A percentile compares a stretch with the other conserved stretches of the same genome.
Conservation (phyloP, 2,329 filamentous ascomycete genomes). For the Didymella segeticola region DNA sequence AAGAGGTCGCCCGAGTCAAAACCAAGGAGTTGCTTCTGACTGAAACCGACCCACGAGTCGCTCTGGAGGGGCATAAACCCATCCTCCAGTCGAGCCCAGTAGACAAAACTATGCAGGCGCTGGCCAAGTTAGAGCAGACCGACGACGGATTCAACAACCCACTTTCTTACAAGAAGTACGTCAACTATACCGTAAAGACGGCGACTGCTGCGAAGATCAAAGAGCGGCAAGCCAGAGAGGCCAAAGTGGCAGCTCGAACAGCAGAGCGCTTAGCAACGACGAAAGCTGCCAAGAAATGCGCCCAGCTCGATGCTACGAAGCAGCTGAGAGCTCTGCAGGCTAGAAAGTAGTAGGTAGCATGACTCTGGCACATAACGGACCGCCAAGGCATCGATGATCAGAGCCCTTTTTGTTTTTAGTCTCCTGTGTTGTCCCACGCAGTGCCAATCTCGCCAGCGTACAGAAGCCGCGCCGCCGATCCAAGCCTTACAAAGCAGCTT, state of each 20-base stretch:
- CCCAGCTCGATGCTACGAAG: not conserved
- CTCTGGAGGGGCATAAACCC: not conserved
- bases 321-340: not conserved
- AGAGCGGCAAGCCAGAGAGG: not conserved
- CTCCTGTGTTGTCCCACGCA: too few species aligned
- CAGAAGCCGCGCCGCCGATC: too few species aligned
- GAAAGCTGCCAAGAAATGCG: not conserved
- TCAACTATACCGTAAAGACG: not conserved
- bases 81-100: not conserved
- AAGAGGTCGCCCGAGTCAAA: not conserved
- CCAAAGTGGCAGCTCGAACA: not conserved
- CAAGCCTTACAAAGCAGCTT: too few species aligned
- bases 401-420: too few species aligned
- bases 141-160: not conserved
- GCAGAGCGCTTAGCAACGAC: not conserved
- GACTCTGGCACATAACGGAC: too few species aligned
- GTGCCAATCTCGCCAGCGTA: too few species aligned
- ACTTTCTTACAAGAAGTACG: not conserved
- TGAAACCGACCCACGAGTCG: not conserved
- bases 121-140: not conserved
- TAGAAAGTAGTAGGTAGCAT: not conserved
- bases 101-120: not conserved
- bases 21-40: slow-evolving; percentile 1
- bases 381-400: too few species aligned
- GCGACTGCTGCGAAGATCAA: not conserved